Percentiles rank a stretch among this genome's conserved stretches.
Evolutionary conservation across 2,329 filamentous ascomycete genomes (phyloP).

Genomic region (Raffaelea ambrosiae): DNA sequence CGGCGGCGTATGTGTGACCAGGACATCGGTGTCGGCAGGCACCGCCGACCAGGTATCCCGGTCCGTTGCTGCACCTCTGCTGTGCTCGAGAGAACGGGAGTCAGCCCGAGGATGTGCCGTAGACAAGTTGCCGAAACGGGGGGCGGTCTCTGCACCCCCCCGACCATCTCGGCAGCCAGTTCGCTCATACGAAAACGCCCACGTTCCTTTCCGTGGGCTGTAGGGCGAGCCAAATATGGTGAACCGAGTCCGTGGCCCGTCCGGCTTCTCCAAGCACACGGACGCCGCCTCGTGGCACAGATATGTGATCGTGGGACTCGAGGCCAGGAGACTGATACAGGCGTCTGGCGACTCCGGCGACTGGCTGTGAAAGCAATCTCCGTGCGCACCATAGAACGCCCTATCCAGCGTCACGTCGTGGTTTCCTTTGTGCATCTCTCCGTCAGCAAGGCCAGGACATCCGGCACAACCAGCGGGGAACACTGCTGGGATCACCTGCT

Average conservation of each 20-base stretch:
- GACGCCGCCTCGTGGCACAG: conserved; percentile 48
- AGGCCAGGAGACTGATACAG: conserved; percentile 46
- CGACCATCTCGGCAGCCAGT: too few species aligned
- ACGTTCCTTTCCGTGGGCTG: conserved; percentile 46
- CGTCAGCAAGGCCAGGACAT: neutral
- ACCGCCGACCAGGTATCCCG: conserved; percentile 49
- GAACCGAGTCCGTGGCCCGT: conserved; percentile 52
- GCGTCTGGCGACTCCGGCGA: conserved; percentile 39
- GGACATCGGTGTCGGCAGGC: conserved; percentile 52
- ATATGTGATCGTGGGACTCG: conserved; percentile 52
- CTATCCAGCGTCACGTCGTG: conserved; percentile 65
- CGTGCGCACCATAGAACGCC: conserved; percentile 49
- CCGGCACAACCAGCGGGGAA: too few species aligned
- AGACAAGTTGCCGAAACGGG: too few species aligned
- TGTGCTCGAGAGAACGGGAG: too few species aligned
- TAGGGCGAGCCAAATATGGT: conserved; percentile 65
- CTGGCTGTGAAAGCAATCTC: conserved; percentile 47
- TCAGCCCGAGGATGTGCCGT: too few species aligned
- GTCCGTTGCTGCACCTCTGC: conserved; percentile 4
- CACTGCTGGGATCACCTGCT: conserved; percentile 40
- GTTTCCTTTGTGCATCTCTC: conserved; percentile 43
- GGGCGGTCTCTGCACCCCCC: too few species aligned
- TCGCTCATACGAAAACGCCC: conserved; percentile 59
- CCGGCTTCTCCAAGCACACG: conserved; percentile 43
- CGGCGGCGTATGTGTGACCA: conserved; percentile 65